Evolutionary conservation across 106 monocot species (phyloP).

Genomic region (Ottelia alismoides): DNA sequence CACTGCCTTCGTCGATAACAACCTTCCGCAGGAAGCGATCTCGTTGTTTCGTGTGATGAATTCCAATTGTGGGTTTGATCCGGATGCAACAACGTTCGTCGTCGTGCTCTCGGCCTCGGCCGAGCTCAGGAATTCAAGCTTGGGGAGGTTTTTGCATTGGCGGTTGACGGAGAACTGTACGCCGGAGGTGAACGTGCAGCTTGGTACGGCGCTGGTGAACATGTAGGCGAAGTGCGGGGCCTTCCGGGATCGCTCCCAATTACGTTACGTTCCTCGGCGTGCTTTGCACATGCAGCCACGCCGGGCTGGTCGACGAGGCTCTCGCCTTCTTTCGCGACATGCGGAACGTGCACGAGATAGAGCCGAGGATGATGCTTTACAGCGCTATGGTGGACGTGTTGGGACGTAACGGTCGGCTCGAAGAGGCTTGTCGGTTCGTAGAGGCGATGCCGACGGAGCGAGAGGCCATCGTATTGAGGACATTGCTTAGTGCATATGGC

Average conservation of each 20-base stretch:
- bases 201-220: slow-evolving; percentile 33
- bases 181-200: slow-evolving; percentile 14
- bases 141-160: slow-evolving; percentile 38
- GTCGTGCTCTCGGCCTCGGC: slow-evolving; percentile 35
- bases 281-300: too few relatives aligned
- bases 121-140: slow-evolving; percentile 28
- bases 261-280: too few relatives aligned
- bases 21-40: slow-evolving; percentile 9
- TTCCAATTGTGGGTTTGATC: slow-evolving; percentile 9
- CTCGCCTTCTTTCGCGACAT: too few relatives aligned
- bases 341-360: too few relatives aligned
- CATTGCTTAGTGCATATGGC: too few relatives aligned
- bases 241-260: slow-evolving; percentile 6
- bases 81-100: slow-evolving; percentile 29
- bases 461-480: too few relatives aligned
- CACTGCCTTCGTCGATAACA: slow-evolving; percentile 14
- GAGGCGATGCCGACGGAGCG: too few relatives aligned
- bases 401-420: too few relatives aligned
- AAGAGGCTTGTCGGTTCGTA: too few relatives aligned
- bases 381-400: too few relatives aligned
- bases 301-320: too few relatives aligned
- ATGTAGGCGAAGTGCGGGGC: slow-evolving; percentile 65
- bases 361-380: too few relatives aligned
- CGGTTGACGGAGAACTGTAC: slow-evolving; percentile 7
- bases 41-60: slow-evolving; percentile 19